Evolutionary conservation across 345 rosid genomes (phyloP).

Genomic region (Triadica sebifera): DNA sequence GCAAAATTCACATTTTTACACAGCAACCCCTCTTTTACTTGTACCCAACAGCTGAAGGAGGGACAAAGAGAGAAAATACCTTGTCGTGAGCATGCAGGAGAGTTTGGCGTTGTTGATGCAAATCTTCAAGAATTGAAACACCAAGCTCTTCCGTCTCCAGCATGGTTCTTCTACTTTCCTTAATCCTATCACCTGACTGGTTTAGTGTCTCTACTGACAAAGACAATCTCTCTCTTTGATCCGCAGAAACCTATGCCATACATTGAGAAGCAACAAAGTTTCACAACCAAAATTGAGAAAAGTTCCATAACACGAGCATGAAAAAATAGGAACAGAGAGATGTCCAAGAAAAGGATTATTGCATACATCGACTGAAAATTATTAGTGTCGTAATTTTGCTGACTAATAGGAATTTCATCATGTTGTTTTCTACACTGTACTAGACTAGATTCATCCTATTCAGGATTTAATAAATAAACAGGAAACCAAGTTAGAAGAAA

Average conservation of each 20-base stretch:
- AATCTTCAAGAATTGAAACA: conserved; percentile 90
- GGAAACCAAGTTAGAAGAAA: no score
- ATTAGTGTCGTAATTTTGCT: background rate
- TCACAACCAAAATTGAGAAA: background rate
- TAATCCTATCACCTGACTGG: conserved; percentile 64
- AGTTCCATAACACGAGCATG: background rate
- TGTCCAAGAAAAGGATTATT: background rate
- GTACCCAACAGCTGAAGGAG: background rate
- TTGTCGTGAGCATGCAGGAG: conserved; percentile 74
- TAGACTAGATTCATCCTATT: background rate
- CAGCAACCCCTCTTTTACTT: no score
- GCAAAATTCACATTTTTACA: no score
- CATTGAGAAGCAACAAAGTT: conserved; percentile 10
- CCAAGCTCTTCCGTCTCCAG: conserved; percentile 97
- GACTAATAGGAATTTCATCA: background rate
- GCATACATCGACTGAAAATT: background rate
- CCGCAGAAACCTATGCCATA: conserved; percentile 48
- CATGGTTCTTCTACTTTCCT: conserved; percentile 84
- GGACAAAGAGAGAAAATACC: conserved; percentile 34
- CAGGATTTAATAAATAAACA: background rate
- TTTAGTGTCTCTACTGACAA: conserved; percentile 72
- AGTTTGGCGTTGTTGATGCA: conserved; percentile 83
- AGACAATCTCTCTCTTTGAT: conserved; percentile 80
- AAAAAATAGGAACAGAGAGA: background rate
- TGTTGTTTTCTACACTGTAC: background rate